Percentiles rank a stretch among this genome's conserved stretches.
These are phyloP conservation scores for Arthrinium phaeospermum DNA, from an alignment of 2,329 filamentous ascomycete species.

Conservation along the genomic window DNA sequence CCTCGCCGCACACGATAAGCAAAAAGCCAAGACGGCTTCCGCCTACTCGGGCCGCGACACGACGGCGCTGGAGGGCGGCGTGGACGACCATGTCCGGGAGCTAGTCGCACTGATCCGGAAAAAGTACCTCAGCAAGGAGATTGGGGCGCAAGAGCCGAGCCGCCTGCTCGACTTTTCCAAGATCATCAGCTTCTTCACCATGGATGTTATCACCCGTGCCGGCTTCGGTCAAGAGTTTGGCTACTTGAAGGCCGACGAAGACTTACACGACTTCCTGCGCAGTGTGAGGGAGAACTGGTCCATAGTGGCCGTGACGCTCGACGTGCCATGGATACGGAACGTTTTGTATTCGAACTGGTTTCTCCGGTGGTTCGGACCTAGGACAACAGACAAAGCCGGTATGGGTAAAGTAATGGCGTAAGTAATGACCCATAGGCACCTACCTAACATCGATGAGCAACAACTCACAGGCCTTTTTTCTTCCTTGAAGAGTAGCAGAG, in stretches of 20 bases:
- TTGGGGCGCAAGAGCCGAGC: not conserved
- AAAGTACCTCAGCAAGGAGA: conserved; percentile 12
- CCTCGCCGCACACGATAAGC: conserved; percentile 45
- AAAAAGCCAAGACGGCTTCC: conserved; percentile 45
- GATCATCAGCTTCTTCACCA: conserved; percentile 28
- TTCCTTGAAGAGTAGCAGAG: conserved; percentile 17
- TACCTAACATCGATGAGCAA: too few relatives aligned
- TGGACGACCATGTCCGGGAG: conserved; percentile 20
- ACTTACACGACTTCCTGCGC: conserved; percentile 29
- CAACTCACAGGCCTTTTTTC: not conserved
- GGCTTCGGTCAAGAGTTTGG: conserved; percentile 35
- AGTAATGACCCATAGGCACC: not conserved
- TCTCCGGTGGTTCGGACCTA: conserved; percentile 30
- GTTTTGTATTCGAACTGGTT: conserved; percentile 28
- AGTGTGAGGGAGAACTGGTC: conserved; percentile 21
- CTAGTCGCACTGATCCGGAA: conserved; percentile 6
- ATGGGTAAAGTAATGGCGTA: conserved; percentile 32
- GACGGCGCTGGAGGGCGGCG: conserved; percentile 3
- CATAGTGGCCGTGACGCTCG: conserved; percentile 24
- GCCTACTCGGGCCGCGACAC: conserved; percentile 23
- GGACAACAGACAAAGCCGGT: conserved; percentile 27
- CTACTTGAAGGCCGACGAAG: conserved; percentile 28
- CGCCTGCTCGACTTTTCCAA: conserved; percentile 28
- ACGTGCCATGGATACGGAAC: conserved; percentile 29
- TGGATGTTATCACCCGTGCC: conserved; percentile 33